These are phyloP conservation scores for Syzygium aqueum DNA, from an alignment of 345 rosid genomes.

Conservation along the genomic window DNA sequence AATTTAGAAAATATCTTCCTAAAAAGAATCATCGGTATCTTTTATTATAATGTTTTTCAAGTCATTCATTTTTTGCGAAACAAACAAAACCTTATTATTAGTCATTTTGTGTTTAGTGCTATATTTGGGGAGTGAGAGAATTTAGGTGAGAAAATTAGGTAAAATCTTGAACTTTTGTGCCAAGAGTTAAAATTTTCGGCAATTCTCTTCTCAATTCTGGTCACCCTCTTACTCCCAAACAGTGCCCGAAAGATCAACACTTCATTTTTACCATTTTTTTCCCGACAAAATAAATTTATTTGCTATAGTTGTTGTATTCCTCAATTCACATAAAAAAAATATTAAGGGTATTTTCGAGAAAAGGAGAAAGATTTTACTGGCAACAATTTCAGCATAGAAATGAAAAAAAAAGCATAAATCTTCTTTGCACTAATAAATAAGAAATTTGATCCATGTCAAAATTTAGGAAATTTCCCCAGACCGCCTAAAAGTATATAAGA, in stretches of 20 bases:
- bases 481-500: not conserved
- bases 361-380: not conserved
- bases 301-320: not conserved
- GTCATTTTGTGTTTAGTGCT: not conserved
- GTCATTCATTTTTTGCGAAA: too few species aligned
- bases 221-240: not conserved
- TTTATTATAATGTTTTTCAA: too few species aligned
- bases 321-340: not conserved
- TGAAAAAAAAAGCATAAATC: not conserved
- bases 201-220: not conserved
- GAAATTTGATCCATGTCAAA: not conserved
- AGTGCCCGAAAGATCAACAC: not conserved
- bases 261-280: not conserved
- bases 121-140: not conserved
- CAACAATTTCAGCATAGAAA: not conserved
- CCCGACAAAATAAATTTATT: not conserved
- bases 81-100: not conserved
- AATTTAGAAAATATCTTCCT: too few species aligned
- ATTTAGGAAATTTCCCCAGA: not conserved
- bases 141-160: not conserved
- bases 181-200: not conserved
- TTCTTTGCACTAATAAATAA: not conserved
- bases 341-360: not conserved
- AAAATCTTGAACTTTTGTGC: not conserved
- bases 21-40: too few species aligned